Evolutionary conservation across 768 basidiomycete species (phyloP).

Genomic region (Kwoniella heveanensis): DNA sequence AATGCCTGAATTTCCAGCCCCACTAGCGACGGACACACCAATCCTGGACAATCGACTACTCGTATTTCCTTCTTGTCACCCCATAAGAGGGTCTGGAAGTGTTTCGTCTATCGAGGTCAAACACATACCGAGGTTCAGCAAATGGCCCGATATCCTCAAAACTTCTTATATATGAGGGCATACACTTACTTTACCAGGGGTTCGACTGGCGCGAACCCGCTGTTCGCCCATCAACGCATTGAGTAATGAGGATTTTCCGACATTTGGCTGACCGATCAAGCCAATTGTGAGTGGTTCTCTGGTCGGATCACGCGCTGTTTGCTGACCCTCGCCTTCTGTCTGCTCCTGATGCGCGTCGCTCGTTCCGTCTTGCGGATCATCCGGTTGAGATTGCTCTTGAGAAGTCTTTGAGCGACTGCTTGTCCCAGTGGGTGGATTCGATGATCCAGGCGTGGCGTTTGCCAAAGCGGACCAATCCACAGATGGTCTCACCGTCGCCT

Average conservation of each 20-base stretch:
- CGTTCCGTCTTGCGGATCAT: not conserved
- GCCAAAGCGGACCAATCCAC: slow-evolving; percentile 74
- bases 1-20: slow-evolving; percentile 50
- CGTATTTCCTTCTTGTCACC: slow-evolving; percentile 69
- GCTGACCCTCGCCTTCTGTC: slow-evolving; percentile 31
- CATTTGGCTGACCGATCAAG: slow-evolving; percentile 92
- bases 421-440: not conserved
- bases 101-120: slow-evolving; percentile 75
- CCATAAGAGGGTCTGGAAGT: slow-evolving; percentile 95
- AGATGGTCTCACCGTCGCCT: slow-evolving; percentile 64
- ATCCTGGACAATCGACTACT: slow-evolving; percentile 95
- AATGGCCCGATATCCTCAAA: too few relatives aligned
- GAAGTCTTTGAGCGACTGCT: not conserved
- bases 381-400: not conserved
- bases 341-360: slow-evolving; percentile 17
- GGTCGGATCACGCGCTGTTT: slow-evolving; percentile 42
- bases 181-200: slow-evolving; percentile 54
- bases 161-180: too few relatives aligned
- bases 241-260: slow-evolving; percentile 97
- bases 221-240: slow-evolving; percentile 94
- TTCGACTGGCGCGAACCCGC: slow-evolving; percentile 65
- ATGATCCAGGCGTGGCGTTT: not conserved
- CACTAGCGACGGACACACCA: slow-evolving; percentile 74
- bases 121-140: too few relatives aligned
- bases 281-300: slow-evolving; percentile 68